Percentiles rank a stretch among this genome's conserved stretches.
These are phyloP conservation scores for Cyclotella distinguenda DNA, from an alignment of 108 stramenopile genomes.

Conservation along the genomic window DNA sequence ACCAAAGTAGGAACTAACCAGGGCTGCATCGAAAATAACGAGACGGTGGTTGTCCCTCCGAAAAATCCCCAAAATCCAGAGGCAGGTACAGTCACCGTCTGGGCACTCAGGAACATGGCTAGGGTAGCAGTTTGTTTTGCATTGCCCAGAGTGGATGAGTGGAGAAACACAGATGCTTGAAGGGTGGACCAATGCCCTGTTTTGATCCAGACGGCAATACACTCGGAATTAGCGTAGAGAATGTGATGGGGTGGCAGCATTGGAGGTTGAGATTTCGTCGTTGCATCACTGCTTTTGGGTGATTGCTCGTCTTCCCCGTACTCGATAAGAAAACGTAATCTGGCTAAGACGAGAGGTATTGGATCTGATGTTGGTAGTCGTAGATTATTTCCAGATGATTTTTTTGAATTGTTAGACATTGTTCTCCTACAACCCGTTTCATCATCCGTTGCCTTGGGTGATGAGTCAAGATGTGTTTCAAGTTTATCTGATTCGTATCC, in stretches of 20 bases:
- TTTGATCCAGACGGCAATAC: conserved; percentile 78
- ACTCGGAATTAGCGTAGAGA: conserved; percentile 81
- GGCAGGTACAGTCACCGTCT: conserved; percentile 70
- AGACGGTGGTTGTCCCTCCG: conserved; percentile 62
- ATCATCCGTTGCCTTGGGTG: too few species aligned
- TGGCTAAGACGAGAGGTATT: conserved; percentile 46
- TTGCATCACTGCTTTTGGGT: conserved; percentile 3
- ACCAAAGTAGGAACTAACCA: conserved; percentile 69
- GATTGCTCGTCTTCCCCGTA: conserved; percentile 26
- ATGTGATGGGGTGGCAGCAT: conserved; percentile 73
- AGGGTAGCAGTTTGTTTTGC: conserved; percentile 70
- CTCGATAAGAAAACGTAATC: conserved; percentile 57
- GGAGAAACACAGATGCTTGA: conserved; percentile 44
- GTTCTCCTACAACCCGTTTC: too few species aligned
- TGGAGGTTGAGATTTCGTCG: conserved; percentile 1
- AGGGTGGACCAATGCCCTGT: conserved; percentile 48
- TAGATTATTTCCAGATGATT: not conserved
- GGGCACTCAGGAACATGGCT: conserved; percentile 57
- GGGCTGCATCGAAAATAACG: conserved; percentile 58
- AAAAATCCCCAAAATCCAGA: conserved; percentile 79
- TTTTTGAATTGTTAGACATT: not conserved
- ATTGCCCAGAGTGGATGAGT: conserved; percentile 65
- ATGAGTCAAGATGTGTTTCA: too few species aligned
- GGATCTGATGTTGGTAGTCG: conserved; percentile 56
- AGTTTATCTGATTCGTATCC: too few species aligned